These are phyloP conservation scores for Eucalyptus decipiens DNA, from an alignment of 345 rosid genomes.

Conservation along the genomic window DNA sequence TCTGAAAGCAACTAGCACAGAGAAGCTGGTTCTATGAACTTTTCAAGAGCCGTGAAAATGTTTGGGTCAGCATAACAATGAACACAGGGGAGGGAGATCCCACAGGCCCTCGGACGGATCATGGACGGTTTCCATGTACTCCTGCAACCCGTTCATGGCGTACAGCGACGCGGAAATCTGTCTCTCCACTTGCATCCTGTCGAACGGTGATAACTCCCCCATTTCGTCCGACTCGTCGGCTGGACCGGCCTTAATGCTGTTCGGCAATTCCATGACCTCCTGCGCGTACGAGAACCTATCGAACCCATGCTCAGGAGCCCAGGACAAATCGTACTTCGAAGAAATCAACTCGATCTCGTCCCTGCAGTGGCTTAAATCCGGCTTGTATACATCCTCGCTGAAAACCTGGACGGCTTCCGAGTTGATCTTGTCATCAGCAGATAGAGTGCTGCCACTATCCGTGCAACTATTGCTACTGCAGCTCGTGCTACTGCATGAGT, in stretches of 20 bases:
- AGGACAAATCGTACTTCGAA: conserved; percentile 9
- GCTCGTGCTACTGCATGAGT: not conserved
- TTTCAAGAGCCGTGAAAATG: conserved; percentile 9
- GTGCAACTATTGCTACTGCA: not conserved
- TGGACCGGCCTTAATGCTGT: not conserved
- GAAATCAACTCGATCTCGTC: conserved; percentile 10
- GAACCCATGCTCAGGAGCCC: conserved; percentile 11
- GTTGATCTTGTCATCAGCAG: not conserved
- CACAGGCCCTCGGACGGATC: conserved; percentile 47
- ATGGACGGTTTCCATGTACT: conserved; percentile 34
- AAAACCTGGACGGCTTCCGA: not conserved
- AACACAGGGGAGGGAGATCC: conserved; percentile 65
- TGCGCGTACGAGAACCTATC: conserved; percentile 33
- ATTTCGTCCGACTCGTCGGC: not conserved
- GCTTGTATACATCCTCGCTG: conserved; percentile 39
- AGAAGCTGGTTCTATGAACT: not conserved
- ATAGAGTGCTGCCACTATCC: not conserved
- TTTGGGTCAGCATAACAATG: conserved; percentile 5
- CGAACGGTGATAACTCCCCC: conserved; percentile 41
- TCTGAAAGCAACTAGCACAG: not conserved
- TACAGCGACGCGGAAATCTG: conserved; percentile 60
- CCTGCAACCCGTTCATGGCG: conserved; percentile 65
- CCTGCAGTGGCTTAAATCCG: conserved; percentile 39
- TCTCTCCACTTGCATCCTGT: conserved; percentile 63
- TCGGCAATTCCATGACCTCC: conserved; percentile 33